Base-by-base conservation (phyloP, 306 rosid species). In the Malus orientalis region DNA sequence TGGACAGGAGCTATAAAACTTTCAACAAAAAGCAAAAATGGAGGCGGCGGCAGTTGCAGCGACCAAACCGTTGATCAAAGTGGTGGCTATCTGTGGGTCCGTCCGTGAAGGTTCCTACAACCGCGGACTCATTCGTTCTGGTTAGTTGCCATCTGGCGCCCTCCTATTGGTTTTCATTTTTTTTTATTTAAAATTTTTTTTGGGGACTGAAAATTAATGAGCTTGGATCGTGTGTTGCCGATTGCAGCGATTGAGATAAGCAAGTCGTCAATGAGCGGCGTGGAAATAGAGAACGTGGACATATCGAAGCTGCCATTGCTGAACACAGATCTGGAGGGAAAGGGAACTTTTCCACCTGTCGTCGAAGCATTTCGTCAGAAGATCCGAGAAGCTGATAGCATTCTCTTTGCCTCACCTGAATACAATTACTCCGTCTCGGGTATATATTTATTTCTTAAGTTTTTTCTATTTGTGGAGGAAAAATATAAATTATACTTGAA, bases 391-490 rank as follows among this genome's bases (percentile, higher is more conserved):
- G 91, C 96, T 5, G 85, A 92, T 70, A 66, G 88, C 80, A 1
- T 88, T 77, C 93, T 90, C 44, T 92, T 92, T 16, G 96, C 97
- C 75, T 88, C 96, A 6, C 96, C 97, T 0, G 97, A 92, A 84
- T 86, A 87, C 78, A 92, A 92, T 73, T 92, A 80, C 86, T 92
- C 96, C 25, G 76, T 92, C 74, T 33, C 92, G 1, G 89, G 93
- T 42, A 42, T 9, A 9, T 90, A 44, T 40, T 5, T 47, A 19
- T 47, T 22, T 22, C 27, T 44, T 2, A 3, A 23, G 25, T 8
- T 23, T 10, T 10, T 11, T 23, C 5, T 12, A 60, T 60, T 25
- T 60, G 5, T 15, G 44, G 44, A 8, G 11, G 44, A n/a, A 20
- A 57, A 9, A 8, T 8, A 57, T n/a, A 19, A 18, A 16, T 19